Conservation (phyloP, 1,284 basidiomycete species). For the Austropuccinia psidii region DNA sequence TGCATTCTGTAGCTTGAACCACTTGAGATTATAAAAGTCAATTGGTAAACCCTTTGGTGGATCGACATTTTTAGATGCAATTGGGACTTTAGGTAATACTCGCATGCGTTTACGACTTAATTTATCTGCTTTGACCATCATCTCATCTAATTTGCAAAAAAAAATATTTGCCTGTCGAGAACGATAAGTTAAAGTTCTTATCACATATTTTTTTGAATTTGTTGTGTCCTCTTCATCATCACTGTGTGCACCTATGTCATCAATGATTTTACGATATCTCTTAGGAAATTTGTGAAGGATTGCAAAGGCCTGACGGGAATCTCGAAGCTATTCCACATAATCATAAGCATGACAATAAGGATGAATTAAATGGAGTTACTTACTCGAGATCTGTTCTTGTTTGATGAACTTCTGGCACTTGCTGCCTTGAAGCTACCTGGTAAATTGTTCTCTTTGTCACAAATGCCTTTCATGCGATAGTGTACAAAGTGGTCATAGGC, state of each 20-base stretch:
- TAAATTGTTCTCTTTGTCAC: too few species aligned
- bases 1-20: background rate
- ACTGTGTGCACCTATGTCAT: background rate
- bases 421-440: too few species aligned
- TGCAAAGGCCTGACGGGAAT: background rate
- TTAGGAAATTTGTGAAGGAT: background rate
- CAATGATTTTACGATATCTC: background rate
- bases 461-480: too few species aligned
- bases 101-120: background rate
- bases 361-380: too few species aligned
- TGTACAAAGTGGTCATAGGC: too few species aligned
- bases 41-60: background rate
- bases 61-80: background rate
- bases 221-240: background rate
- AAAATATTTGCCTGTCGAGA: conserved; percentile 1
- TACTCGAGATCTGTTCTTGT: too few species aligned
- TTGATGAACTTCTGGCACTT: too few species aligned
- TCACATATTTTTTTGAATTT: background rate
- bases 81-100: background rate
- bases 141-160: background rate
- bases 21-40: background rate
- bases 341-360: too few species aligned
- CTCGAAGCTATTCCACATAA: background rate
- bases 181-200: conserved; percentile 7
- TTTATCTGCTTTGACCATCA: background rate